Base-by-base conservation (phyloP, 129 eudicot species). In the Escallonia herrerae region DNA sequence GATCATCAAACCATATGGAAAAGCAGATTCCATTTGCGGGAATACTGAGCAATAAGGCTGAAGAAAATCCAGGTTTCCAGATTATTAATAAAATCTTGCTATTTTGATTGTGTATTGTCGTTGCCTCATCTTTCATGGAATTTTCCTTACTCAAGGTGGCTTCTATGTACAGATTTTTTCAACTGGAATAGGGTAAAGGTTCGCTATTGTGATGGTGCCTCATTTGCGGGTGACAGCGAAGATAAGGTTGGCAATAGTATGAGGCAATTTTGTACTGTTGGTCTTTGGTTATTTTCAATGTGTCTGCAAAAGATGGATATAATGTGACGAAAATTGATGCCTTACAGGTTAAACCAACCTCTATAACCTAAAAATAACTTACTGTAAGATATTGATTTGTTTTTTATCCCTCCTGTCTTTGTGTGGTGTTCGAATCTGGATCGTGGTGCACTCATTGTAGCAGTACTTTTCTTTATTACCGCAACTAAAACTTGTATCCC, bases 201-300 rank as follows among this genome's bases (percentile, higher is more conserved):
- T 48, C 93, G 99, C 14, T 94, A 94, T 62, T 94, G 99, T 66
- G 99, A 94, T 58, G 99, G 99, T 40, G 99, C 99, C 51, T 94
- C 99, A 53, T 94, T 94, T 69, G 79, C 99, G 1, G 97, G 99
- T 63, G 99, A 94, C 43, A 60, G 88, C 33, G 95, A 86, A 76
- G 82, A 94, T 76, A 83, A 94, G 97, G 99, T 94, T 43, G 8
- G 77, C 43, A 43, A 54, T 49, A 55, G 5, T 48, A 69, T 9
- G 40, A 48, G 66, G 43, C 52, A 53, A 9, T 15, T 62, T 62
- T 13, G 15, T 15, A 38, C 52, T 52, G 15, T 38, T 12, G 2
- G 3, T 22, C 6, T 6, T 12, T 57, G 33, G 0, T 22, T 22
- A 22, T 22, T 22, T 22, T 22, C 33, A 22, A 45, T 45, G 9